Evolutionary conservation across 2,329 filamentous ascomycete genomes (phyloP).

Genomic region (Bipolaris victoriae): DNA sequence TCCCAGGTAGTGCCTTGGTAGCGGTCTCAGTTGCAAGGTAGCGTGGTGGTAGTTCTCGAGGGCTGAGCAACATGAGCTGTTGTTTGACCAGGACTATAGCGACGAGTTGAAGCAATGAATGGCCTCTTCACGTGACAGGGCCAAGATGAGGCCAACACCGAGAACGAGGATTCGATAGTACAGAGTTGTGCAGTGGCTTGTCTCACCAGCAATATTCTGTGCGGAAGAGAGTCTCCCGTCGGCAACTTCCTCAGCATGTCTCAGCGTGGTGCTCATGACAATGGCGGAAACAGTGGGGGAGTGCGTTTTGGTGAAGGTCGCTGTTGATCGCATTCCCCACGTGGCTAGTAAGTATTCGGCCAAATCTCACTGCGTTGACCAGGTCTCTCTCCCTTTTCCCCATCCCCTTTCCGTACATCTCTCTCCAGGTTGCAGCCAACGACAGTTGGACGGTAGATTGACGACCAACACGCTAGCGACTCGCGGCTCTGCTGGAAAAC

Average conservation of each 20-base stretch:
- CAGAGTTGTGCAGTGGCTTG: background rate
- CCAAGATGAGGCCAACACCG: background rate
- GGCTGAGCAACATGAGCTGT: background rate
- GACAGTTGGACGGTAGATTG: too few relatives aligned
- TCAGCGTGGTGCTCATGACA: background rate
- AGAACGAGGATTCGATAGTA: background rate
- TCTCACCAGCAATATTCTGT: background rate
- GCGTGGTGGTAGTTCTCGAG: background rate
- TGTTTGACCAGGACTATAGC: background rate
- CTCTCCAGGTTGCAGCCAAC: background rate
- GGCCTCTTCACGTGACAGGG: background rate
- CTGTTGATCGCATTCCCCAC: background rate
- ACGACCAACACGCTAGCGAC: background rate
- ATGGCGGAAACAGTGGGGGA: background rate
- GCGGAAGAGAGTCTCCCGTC: background rate
- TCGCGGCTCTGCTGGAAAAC: background rate
- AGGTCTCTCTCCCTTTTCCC: background rate
- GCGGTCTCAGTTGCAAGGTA: background rate
- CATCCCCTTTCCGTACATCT: background rate
- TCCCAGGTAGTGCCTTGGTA: background rate
- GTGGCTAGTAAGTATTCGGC: background rate
- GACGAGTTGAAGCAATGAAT: too few relatives aligned
- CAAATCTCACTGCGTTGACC: conserved; percentile 1
- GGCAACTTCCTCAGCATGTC: background rate
- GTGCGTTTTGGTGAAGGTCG: background rate